Evolutionary conservation across 106 monocot species (phyloP).

Genomic region (Acorus gramineus): DNA sequence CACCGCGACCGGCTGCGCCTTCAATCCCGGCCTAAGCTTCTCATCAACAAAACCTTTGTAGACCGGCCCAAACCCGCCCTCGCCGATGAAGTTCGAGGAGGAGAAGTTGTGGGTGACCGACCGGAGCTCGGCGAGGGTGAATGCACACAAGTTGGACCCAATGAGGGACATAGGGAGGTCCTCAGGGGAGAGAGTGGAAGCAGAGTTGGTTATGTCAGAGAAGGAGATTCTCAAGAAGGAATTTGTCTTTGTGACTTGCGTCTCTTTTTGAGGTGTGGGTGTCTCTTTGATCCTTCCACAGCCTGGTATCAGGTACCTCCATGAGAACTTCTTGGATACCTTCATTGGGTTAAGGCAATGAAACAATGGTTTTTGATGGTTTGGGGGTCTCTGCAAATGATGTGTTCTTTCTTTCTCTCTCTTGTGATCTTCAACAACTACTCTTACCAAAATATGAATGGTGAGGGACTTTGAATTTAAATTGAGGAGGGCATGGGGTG

Average conservation of each 20-base stretch:
- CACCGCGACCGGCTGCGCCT: conserved; percentile 56
- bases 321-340: too few species aligned
- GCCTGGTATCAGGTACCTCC: too few species aligned
- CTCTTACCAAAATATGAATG: too few species aligned
- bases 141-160: conserved; percentile 49
- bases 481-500: too few species aligned
- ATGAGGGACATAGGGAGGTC: conserved; percentile 67
- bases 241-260: conserved; percentile 9
- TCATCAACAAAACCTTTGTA: conserved; percentile 74
- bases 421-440: too few species aligned
- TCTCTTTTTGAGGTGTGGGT: not conserved
- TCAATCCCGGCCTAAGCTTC: conserved; percentile 49
- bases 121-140: conserved; percentile 55
- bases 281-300: too few species aligned
- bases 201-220: conserved; percentile 38
- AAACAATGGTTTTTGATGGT: too few species aligned
- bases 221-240: conserved; percentile 32
- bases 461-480: too few species aligned
- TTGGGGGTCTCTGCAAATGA: too few species aligned
- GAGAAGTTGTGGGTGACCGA: conserved; percentile 43
- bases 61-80: conserved; percentile 85
- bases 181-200: conserved; percentile 29
- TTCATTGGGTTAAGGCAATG: too few species aligned
- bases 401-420: too few species aligned
- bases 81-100: conserved; percentile 45